Evolutionary conservation across 2,329 filamentous ascomycete species (phyloP).

Genomic region (Diaporthe amygdali): DNA sequence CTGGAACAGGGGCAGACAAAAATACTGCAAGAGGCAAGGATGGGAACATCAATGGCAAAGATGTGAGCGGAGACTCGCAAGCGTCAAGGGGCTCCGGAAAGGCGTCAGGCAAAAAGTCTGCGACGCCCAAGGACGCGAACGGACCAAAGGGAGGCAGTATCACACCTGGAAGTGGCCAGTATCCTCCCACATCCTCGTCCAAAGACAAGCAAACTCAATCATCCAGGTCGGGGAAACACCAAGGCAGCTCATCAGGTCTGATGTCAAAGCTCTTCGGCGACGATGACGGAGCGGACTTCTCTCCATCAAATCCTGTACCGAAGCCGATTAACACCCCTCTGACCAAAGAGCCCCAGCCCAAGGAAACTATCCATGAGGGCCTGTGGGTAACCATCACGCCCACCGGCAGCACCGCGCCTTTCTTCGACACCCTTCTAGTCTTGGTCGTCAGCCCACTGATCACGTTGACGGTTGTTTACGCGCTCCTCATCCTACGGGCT

Average conservation of each 20-base stretch:
- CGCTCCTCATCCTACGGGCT: slow-evolving; percentile 83
- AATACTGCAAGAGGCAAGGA: slow-evolving; percentile 8
- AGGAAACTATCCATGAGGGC: slow-evolving; percentile 66
- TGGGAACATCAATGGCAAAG: slow-evolving; percentile 1
- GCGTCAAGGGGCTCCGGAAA: slow-evolving; percentile 28
- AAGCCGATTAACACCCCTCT: slow-evolving; percentile 28
- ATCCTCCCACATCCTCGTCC: slow-evolving; percentile 46
- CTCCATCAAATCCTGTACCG: slow-evolving; percentile 37
- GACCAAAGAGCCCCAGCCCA: slow-evolving; percentile 17
- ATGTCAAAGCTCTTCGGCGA: slow-evolving; percentile 58
- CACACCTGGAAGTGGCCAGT: slow-evolving; percentile 76
- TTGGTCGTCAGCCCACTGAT: slow-evolving; percentile 94
- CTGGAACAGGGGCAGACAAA: slow-evolving; percentile 36
- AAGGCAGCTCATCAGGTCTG: slow-evolving; percentile 39
- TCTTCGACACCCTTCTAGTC: slow-evolving; percentile 95
- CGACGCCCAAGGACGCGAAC: slow-evolving; percentile 34
- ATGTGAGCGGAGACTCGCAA: slow-evolving; percentile 18
- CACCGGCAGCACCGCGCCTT: slow-evolving; percentile 86
- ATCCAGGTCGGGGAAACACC: slow-evolving; percentile 29
- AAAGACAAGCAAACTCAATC: slow-evolving; percentile 32
- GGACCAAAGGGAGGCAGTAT: slow-evolving; percentile 68
- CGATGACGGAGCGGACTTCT: slow-evolving; percentile 40
- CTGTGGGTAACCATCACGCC: slow-evolving; percentile 97
- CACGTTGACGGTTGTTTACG: slow-evolving; percentile 91
- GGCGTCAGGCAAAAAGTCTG: slow-evolving; percentile 28